phyloP scores from a whole-genome alignment of 148 eudicot species.

The Persicaria tinctoria region DNA sequence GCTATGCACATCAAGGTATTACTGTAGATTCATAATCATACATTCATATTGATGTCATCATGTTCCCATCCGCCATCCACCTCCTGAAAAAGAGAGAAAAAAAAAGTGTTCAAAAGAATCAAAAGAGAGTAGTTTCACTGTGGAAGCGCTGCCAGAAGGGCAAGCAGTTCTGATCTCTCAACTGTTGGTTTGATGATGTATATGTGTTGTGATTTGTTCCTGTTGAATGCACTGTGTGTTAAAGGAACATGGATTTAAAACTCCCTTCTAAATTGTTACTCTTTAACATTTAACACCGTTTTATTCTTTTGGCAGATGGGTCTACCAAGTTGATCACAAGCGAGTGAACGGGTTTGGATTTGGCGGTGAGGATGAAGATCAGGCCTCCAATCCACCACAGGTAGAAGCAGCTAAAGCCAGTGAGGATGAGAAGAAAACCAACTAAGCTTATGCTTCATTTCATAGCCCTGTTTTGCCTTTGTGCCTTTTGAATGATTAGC shows the following conservation, averaged over 20 bases:
- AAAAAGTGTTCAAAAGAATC: neutral
- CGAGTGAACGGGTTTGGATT: conserved; percentile 94
- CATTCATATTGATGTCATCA: neutral
- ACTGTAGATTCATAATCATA: neutral
- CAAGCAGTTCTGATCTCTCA: neutral
- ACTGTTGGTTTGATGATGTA: neutral
- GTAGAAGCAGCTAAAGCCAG: conserved; percentile 26
- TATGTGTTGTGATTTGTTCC: neutral
- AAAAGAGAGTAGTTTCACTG: neutral
- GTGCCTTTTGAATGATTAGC: neutral
- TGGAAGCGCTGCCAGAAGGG: neutral
- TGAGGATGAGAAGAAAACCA: conserved; percentile 85
- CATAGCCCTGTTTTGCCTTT: neutral
- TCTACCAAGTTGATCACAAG: conserved; percentile 85
- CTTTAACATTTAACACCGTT: neutral
- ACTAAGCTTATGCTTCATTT: conserved; percentile 30
- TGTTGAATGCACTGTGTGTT: neutral
- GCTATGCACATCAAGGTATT: conserved; percentile 97
- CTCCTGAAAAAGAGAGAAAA: neutral
- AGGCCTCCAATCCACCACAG: conserved; percentile 18
- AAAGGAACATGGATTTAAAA: neutral
- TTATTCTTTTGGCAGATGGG: conserved; percentile 46
- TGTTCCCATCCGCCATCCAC: neutral
- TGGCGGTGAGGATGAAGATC: conserved; percentile 71
- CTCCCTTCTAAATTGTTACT: neutral